Base-by-base conservation (phyloP, 2,329 filamentous ascomycete species). In the Stagonosporopsis rhizophila region DNA sequence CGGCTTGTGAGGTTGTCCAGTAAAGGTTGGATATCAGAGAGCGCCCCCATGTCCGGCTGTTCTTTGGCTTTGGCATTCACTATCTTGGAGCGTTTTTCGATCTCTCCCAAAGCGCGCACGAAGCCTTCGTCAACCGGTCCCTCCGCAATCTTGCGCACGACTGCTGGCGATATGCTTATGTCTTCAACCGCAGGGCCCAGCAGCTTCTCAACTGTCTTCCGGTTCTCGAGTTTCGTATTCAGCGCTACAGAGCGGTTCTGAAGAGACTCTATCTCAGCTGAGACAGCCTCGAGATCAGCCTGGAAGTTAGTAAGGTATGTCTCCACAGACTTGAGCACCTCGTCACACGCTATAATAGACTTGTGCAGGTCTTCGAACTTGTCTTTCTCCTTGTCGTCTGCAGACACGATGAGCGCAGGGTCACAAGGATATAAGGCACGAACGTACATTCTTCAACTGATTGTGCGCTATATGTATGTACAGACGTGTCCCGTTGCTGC, bases 311-410 rank as follows among this genome's bases (percentile, higher is more conserved):
- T 90, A 49, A 99, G 82, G 73, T 97, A 98, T 28, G 86, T 88
- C 78, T 99, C 94, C 51, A 99, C 95, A 0, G 93, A 96, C 75
- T 88, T 90, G 41, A 98, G 84, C 46, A 98, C 91, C 72, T 96
- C 90, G 76, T 99, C 95, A 78, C 94, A 99, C 46, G 91, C 90
- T 37, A 82, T 70, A 68, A 99, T 98, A 4, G 93, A 96, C 68
- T 85, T 87, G 77, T 98, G 95, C 38, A 99, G 82, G 53, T 96
- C 92, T 75, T 97, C 89, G 67, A 96, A 96, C 69, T 89, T 93
- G 69, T 89, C 82, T 74, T 89, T 91, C 64, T 96, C 91, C 62
- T 84, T 85, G 75, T 95, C 89, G 74, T 92, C 91, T 81, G 75
- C 65, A 70, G 45, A 63, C 62, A 69, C 60, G 38, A 70, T 72